These are phyloP conservation scores for Calonectria ilicicola DNA, from an alignment of 2,329 filamentous ascomycete genomes.

Conservation along the genomic window DNA sequence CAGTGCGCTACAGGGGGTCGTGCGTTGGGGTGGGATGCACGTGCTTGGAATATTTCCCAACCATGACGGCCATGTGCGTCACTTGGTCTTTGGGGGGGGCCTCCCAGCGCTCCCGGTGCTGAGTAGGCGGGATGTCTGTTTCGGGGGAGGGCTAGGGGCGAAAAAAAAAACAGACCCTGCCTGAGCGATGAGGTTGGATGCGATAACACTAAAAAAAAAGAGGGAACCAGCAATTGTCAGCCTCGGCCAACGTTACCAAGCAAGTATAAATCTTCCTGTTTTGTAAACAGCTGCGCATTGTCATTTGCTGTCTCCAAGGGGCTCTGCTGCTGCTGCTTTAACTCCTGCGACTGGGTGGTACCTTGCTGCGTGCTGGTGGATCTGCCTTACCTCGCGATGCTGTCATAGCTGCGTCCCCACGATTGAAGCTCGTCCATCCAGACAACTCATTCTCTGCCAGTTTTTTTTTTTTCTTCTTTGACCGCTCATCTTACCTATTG, in stretches of 20 bases:
- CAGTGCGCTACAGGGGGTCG: background rate
- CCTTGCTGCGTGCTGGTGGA: slow-evolving; percentile 6
- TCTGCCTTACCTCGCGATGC: slow-evolving; percentile 14
- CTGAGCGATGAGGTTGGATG: background rate
- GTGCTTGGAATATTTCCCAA: slow-evolving; percentile 35
- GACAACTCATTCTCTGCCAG: background rate
- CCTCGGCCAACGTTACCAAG: background rate
- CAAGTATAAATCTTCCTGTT: background rate
- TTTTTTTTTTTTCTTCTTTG: background rate
- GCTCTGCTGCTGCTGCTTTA: background rate
- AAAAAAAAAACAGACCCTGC: background rate
- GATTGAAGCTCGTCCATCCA: background rate
- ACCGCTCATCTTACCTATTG: background rate
- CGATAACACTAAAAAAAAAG: background rate
- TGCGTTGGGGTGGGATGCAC: slow-evolving; percentile 27
- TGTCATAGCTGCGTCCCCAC: slow-evolving; percentile 19
- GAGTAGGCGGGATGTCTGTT: background rate
- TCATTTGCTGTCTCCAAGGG: background rate
- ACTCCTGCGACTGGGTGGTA: background rate
- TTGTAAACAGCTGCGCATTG: background rate
- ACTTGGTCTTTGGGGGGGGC: slow-evolving; percentile 21
- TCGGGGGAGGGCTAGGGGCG: slow-evolving; percentile 30
- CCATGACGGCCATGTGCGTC: slow-evolving; percentile 50
- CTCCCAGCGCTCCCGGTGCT: background rate
- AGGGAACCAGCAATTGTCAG: slow-evolving; percentile 5